Evolutionary conservation across 805 yeast genomes (phyloP), one percentile per base, ranked within the genome.

Genomic region (Metschnikowia reukaufii): DNA sequence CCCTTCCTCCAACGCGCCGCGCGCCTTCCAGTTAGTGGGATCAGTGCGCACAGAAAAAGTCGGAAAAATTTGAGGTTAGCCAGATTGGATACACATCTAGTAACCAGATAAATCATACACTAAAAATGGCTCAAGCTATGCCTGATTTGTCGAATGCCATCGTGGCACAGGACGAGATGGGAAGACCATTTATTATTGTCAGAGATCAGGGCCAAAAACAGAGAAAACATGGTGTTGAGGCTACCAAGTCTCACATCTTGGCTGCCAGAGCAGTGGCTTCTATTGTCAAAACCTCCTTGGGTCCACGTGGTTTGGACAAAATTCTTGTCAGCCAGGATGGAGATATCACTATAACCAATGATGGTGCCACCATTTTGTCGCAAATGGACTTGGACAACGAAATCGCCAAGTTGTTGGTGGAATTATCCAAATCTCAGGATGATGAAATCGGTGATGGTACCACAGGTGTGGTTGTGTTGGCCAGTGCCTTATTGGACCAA

Each of bases 391-490:
- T 94, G 54, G 96, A 90, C 57, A 91, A 87, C 67, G 96, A 94
- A 70, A 90, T 94, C 58, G 99, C 99, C 56, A 94, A 94, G 69
- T 76, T 94, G 51, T 74, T 94, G 62, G 99, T 94, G 16, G 96
- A 95, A 70, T 78, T 94, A 55, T 86, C 97, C 25, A 87, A 81
- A 66, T 88, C 96, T 21, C 99, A 92, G 74, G 99, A 92, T 67
- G 97, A 94, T 65, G 98, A 92, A 71, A 89, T 92, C 64, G 99
- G 99, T 47, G 99, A 92, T 66, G 99, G 99, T 63, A 94, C 99
- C 23, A 94, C 99, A 4, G 98, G 98, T 63, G 99, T 94, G 23
- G 98, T 94, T 44, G 98, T 94, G 2, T 74, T 94, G 43, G 98
- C 99, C 1, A 87, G 96, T 56, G 96, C 98, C 2, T 74, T 94